These are phyloP conservation scores for Panaeolus cyanescens DNA, from an alignment of 768 basidiomycete genomes.

Conservation along the genomic window DNA sequence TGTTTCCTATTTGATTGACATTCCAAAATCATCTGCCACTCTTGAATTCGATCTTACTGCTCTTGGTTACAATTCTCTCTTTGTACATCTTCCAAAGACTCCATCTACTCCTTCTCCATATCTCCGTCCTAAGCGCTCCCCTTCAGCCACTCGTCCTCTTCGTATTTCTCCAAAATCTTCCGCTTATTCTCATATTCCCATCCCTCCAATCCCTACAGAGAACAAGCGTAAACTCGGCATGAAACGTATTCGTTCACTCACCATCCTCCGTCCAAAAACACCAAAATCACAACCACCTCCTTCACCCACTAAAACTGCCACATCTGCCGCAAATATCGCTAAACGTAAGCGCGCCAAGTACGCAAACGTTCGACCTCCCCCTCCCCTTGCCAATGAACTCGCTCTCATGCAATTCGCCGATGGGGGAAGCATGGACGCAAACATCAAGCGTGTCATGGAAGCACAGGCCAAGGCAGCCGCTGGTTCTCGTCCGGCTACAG, in stretches of 20 bases:
- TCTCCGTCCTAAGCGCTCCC: slow-evolving; percentile 20
- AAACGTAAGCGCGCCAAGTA: slow-evolving; percentile 58
- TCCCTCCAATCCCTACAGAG: slow-evolving; percentile 20
- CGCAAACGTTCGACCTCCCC: slow-evolving; percentile 38
- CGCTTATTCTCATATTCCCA: slow-evolving; percentile 16
- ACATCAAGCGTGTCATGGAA: slow-evolving; percentile 56
- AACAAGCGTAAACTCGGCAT: slow-evolving; percentile 23
- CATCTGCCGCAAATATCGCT: slow-evolving; percentile 28
- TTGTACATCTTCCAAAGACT: slow-evolving; percentile 58
- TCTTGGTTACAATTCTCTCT: slow-evolving; percentile 67
- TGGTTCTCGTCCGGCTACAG: slow-evolving; percentile 16
- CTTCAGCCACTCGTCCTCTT: background rate
- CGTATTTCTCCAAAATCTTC: background rate
- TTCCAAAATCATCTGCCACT: slow-evolving; percentile 38
- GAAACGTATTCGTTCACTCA: slow-evolving; percentile 53
- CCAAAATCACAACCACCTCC: slow-evolving; percentile 31
- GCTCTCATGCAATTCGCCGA: slow-evolving; percentile 70
- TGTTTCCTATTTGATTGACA: slow-evolving; percentile 29
- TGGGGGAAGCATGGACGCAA: slow-evolving; percentile 59
- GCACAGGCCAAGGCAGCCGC: slow-evolving; percentile 51
- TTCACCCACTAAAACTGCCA: slow-evolving; percentile 20
- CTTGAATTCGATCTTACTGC: slow-evolving; percentile 59
- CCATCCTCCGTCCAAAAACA: slow-evolving; percentile 41
- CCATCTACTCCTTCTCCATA: slow-evolving; percentile 43
- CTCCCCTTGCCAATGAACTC: slow-evolving; percentile 65